Conservation (phyloP, 805 yeast species). For the Metschnikowia santaceciliae region DNA sequence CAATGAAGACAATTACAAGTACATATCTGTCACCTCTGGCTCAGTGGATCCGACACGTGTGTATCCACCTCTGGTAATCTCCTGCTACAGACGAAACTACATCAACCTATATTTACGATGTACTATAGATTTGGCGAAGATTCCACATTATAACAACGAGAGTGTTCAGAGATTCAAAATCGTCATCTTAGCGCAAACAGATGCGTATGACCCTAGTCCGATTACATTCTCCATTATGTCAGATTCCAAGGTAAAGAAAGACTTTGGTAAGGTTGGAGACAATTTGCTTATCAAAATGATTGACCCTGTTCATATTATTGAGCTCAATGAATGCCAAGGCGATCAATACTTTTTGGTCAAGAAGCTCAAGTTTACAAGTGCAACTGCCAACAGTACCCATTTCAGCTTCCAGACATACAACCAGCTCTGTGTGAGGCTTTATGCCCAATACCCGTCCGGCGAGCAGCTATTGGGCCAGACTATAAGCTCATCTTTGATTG, state of each 20-base stretch:
- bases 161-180: slow-evolving; percentile 27
- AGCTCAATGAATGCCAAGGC: slow-evolving; percentile 6
- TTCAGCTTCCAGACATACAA: slow-evolving; percentile 44
- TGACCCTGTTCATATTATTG: slow-evolving; percentile 9
- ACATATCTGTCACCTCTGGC: slow-evolving; percentile 14
- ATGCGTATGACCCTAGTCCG: slow-evolving; percentile 20
- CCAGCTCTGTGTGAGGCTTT: slow-evolving; percentile 17
- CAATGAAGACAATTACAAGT: slow-evolving; percentile 37
- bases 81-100: slow-evolving; percentile 44
- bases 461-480: slow-evolving; percentile 6
- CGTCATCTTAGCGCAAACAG: slow-evolving; percentile 35
- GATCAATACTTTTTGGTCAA: slow-evolving; percentile 34
- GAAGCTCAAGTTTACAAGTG: slow-evolving; percentile 46
- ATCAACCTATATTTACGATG: slow-evolving; percentile 23
- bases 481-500: slow-evolving; percentile 43
- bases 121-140: not conserved
- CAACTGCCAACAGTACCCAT: slow-evolving; percentile 52
- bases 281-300: slow-evolving; percentile 6
- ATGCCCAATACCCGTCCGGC: slow-evolving; percentile 12
- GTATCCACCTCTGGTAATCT: slow-evolving; percentile 35
- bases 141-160: slow-evolving; percentile 5
- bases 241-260: slow-evolving; percentile 13
- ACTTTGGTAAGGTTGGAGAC: slow-evolving; percentile 6
- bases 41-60: slow-evolving; percentile 7
- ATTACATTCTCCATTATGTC: slow-evolving; percentile 21